Evolutionary conservation across 352 stramenopile genomes (phyloP), one percentile per base, ranked within the genome.

Genomic region (Phytophthora megakarya): DNA sequence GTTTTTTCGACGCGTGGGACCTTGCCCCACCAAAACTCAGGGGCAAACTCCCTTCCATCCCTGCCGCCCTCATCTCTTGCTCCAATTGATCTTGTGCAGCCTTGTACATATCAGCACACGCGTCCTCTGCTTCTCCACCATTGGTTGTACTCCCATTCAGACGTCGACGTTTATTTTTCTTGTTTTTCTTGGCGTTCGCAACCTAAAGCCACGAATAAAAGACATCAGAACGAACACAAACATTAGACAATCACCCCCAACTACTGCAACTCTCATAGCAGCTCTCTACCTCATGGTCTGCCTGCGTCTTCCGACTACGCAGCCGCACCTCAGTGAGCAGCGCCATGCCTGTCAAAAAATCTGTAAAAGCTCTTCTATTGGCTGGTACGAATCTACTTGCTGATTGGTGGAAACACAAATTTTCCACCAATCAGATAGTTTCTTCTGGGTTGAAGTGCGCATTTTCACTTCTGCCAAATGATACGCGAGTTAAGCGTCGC

Each of bases 31-130:
- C 81, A 60, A 92, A 92, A 52, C 72, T 85, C 65, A 90, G 52
- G 4, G 84, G 84, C 32, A 92, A 63, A 61, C 38, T 66, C 6
- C 73, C 75, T 22, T 72, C 72, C 68, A 90, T 70, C 0, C 84
- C 84, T 1, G 80, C 84, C 5, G 67, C 69, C 22, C 52, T 65
- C 84, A 92, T 92, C 56, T 92, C 81, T 26, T 75, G 52, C 54
- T 81, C 44, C 30, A 92, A 32, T 26, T 90, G 78, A 48, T 26
- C 43, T 44, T 89, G 78, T 26, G 81, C 81, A 52, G 80, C 78
- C 15, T 78, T 55, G 44, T 87, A 90, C 35, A 90, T 37, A 25
- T 73, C 75, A 9, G 70, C 58, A 23, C 67, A 69, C 5, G 51
- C 40, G 38, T 75, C 61, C 32, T 67, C 28, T 37, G 35, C 38